A percentile compares a stretch with the other conserved stretches of the same genome.
These are phyloP conservation scores for Dioscorea dumetorum DNA, from an alignment of 106 monocot genomes.

Conservation along the genomic window DNA sequence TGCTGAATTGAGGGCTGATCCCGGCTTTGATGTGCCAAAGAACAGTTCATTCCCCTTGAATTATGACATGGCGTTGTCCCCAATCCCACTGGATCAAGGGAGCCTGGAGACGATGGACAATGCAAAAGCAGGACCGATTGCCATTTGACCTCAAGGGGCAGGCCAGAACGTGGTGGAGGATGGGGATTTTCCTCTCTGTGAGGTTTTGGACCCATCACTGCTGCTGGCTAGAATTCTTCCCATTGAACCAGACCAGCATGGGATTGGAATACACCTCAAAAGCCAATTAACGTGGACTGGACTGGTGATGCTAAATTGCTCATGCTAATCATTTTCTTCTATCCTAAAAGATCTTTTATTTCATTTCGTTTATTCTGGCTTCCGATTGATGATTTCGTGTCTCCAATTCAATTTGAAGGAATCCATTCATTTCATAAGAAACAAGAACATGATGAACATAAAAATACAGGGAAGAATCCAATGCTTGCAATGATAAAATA, in stretches of 20 bases:
- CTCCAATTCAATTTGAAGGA: too few species aligned
- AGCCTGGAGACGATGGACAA: conserved; percentile 48
- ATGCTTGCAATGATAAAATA: too few species aligned
- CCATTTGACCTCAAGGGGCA: conserved; percentile 45
- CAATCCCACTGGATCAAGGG: conserved; percentile 37
- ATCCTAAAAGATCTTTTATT: neutral
- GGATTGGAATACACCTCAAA: conserved; percentile 47
- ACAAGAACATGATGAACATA: too few species aligned
- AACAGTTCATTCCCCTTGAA: conserved; percentile 45
- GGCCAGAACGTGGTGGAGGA: conserved; percentile 60
- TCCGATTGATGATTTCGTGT: too few species aligned
- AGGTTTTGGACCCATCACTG: conserved; percentile 41
- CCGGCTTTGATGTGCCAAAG: conserved; percentile 35
- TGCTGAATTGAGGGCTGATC: conserved; percentile 41
- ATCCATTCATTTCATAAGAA: too few species aligned
- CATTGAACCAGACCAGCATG: conserved; percentile 39
- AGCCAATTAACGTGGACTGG: conserved; percentile 8
- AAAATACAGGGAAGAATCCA: too few species aligned
- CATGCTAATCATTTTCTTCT: too few species aligned
- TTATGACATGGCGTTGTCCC: conserved; percentile 36
- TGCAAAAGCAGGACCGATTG: conserved; percentile 31
- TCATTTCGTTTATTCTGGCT: neutral
- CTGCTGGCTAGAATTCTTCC: conserved; percentile 46
- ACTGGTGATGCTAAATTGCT: neutral
- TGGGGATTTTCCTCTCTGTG: conserved; percentile 33